Conservation (phyloP, 352 stramenopile genomes). For the Pythium volutum region DNA sequence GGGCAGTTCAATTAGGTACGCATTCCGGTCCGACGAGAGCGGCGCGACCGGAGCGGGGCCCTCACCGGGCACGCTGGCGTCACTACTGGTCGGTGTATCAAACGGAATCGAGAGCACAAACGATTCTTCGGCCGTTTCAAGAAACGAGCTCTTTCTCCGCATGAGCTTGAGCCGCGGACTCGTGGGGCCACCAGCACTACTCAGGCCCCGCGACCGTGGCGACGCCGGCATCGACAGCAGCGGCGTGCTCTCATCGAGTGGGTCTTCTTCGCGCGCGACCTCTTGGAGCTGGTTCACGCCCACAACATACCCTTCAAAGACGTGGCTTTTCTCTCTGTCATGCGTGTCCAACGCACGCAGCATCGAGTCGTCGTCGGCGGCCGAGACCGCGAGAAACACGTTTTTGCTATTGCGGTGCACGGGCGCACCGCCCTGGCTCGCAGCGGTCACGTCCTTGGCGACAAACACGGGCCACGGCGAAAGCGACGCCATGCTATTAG, state of each 20-base stretch:
- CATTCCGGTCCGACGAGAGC: constrained; percentile 48
- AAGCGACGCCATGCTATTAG: constrained; percentile 52
- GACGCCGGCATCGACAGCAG: constrained; percentile 39
- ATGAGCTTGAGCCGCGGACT: constrained; percentile 45
- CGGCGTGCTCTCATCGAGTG: constrained; percentile 51
- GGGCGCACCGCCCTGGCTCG: constrained; percentile 1
- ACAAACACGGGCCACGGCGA: constrained; percentile 80
- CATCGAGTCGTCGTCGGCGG: constrained; percentile 71
- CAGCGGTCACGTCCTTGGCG: constrained; percentile 47
- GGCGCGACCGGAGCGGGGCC: constrained; percentile 23
- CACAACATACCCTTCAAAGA: constrained; percentile 85
- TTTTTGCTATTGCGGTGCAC: constrained; percentile 45
- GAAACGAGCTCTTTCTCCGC: constrained; percentile 65
- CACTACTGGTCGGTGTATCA: constrained; percentile 33
- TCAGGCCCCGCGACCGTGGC: constrained; percentile 7
- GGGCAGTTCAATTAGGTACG: constrained; percentile 77
- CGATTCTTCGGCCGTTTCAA: constrained; percentile 67
- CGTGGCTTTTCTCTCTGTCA: constrained; percentile 33
- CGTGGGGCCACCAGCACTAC: constrained; percentile 2
- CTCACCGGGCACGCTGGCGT: constrained; percentile 15
- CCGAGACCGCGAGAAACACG: constrained; percentile 74
- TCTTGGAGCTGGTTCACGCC: constrained; percentile 74
- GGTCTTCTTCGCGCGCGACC: constrained; percentile 26
- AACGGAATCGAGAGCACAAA: constrained; percentile 83
- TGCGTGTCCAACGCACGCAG: constrained; percentile 63